These are phyloP conservation scores for Dittrichia graveolens DNA, from an alignment of 129 eudicot species.

Conservation along the genomic window DNA sequence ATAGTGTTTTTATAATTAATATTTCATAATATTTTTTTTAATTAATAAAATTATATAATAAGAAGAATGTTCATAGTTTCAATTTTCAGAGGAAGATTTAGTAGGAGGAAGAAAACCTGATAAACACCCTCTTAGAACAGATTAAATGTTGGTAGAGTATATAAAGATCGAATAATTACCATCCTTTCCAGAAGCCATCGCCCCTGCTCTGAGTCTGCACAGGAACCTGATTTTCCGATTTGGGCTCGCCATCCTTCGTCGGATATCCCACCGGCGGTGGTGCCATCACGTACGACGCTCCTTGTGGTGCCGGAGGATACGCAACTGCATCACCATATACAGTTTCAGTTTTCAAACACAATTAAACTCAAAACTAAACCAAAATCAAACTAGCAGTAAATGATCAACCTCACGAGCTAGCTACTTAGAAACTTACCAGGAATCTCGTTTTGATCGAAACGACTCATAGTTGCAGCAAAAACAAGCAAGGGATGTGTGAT, in stretches of 20 bases:
- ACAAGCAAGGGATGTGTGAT: background rate
- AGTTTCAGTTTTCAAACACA: background rate
- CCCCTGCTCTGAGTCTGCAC: conserved; percentile 45
- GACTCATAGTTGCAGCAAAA: conserved; percentile 36
- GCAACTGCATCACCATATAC: conserved; percentile 34
- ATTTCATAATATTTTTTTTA: too few species aligned
- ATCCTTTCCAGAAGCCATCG: conserved; percentile 74
- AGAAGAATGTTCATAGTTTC: too few species aligned
- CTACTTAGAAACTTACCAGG: conserved; percentile 33
- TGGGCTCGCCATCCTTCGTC: conserved; percentile 24
- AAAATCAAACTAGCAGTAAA: background rate
- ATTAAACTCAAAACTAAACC: background rate
- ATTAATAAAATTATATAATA: too few species aligned
- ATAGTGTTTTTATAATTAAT: too few species aligned
- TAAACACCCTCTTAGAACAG: too few species aligned
- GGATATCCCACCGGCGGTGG: conserved; percentile 59
- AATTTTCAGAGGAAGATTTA: too few species aligned
- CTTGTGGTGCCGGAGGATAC: conserved; percentile 42
- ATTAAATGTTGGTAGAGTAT: too few species aligned
- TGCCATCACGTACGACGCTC: conserved; percentile 34
- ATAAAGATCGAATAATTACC: conserved; percentile 31
- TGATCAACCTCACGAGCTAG: background rate
- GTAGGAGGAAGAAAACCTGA: too few species aligned
- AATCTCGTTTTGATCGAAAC: conserved; percentile 40
- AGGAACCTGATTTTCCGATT: conserved; percentile 12